These are phyloP conservation scores for Elymus sibiricus DNA, from an alignment of 176 grass and related monocot species.

Conservation along the genomic window DNA sequence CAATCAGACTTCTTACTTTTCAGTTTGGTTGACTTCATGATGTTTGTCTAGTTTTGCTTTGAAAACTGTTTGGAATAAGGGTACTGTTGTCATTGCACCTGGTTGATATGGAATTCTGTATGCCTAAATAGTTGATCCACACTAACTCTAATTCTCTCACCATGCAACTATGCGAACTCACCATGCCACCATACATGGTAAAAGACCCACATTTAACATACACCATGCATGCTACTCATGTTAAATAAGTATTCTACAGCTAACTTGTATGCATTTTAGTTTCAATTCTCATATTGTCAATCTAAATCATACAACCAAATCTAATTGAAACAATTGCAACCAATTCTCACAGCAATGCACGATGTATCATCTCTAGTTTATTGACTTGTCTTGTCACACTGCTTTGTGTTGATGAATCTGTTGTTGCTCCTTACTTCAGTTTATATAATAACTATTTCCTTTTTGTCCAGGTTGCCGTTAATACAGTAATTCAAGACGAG, in stretches of 20 bases:
- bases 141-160: background rate
- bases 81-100: background rate
- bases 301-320: background rate
- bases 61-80: background rate
- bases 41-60: background rate
- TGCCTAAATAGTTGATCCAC: background rate
- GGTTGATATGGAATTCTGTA: background rate
- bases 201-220: background rate
- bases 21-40: background rate
- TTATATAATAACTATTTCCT: background rate
- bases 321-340: background rate
- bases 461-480: conserved; percentile 65
- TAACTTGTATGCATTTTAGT: background rate
- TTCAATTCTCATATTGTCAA: background rate
- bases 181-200: background rate
- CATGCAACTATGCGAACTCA: background rate
- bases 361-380: background rate
- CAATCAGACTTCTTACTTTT: background rate
- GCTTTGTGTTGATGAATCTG: background rate
- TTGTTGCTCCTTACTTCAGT: background rate
- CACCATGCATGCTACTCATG: background rate
- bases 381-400: background rate
- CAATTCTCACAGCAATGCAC: background rate
- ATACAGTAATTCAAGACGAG: conserved; percentile 74
- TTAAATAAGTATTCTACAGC: background rate